phyloP scores from a whole-genome alignment of 768 basidiomycete genomes.

The Calocybe indica region DNA sequence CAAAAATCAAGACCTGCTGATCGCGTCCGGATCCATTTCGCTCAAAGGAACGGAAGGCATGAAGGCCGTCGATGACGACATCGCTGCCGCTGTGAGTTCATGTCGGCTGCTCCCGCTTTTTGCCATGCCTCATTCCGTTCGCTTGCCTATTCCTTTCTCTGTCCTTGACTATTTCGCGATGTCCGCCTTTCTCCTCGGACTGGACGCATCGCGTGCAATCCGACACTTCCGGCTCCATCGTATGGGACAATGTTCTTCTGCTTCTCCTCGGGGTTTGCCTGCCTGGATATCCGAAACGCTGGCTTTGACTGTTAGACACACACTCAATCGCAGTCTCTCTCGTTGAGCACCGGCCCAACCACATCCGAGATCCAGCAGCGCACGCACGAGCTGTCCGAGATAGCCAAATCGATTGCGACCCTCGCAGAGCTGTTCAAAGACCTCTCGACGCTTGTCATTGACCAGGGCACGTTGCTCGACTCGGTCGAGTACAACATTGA shows the following conservation, averaged over 20 bases:
- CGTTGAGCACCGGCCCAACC: conserved; percentile 30
- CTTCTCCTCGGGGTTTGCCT: no score
- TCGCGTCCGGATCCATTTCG: conserved; percentile 80
- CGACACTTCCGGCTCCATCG: background rate
- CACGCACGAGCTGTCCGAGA: conserved; percentile 74
- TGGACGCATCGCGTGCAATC: background rate
- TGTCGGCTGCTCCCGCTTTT: conserved; percentile 7
- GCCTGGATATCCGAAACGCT: background rate
- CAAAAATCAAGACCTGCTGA: conserved; percentile 91
- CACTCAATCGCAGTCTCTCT: conserved; percentile 28
- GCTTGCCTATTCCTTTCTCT: conserved; percentile 3
- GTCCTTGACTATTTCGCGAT: conserved; percentile 1
- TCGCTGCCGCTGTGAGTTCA: conserved; percentile 72
- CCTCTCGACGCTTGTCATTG: conserved; percentile 87
- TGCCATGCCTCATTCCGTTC: conserved; percentile 2
- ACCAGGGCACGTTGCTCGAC: conserved; percentile 95
- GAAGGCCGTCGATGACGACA: conserved; percentile 85
- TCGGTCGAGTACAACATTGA: conserved; percentile 98
- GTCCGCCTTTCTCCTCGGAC: conserved; percentile 1
- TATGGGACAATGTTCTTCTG: no score
- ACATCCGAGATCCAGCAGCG: conserved; percentile 35
- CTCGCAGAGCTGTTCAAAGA: conserved; percentile 97
- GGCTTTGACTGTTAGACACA: conserved; percentile 14
- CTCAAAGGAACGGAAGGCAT: conserved; percentile 78
- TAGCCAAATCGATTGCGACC: conserved; percentile 86